Conservation (phyloP, 345 rosid genomes). For the Excoecaria agallocha region DNA sequence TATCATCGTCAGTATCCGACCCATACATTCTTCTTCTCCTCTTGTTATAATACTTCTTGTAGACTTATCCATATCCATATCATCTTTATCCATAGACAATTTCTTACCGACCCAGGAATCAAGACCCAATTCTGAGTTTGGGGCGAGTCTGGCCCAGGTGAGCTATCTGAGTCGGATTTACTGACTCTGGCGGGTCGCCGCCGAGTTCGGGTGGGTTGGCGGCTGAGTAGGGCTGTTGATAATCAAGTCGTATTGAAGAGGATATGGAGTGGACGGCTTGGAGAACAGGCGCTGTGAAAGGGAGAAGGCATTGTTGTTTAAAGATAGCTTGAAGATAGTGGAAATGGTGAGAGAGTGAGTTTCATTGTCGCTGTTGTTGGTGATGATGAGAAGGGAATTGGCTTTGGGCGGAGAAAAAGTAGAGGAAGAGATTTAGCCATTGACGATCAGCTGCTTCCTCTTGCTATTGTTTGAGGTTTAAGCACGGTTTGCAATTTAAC, state of each 20-base stretch:
- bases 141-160: slow-evolving; percentile 30
- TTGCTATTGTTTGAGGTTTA: not conserved
- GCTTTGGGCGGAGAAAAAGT: slow-evolving; percentile 36
- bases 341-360: slow-evolving; percentile 10
- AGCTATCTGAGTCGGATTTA: slow-evolving; percentile 24
- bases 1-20: slow-evolving; percentile 82
- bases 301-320: slow-evolving; percentile 27
- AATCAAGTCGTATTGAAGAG: slow-evolving; percentile 86
- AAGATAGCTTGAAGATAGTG: slow-evolving; percentile 27
- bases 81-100: slow-evolving; percentile 41
- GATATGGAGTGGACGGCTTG: slow-evolving; percentile 66
- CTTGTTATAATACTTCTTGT: slow-evolving; percentile 82
- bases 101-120: slow-evolving; percentile 81
- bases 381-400: slow-evolving; percentile 33
- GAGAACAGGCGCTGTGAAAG: slow-evolving; percentile 37
- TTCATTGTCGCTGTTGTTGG: slow-evolving; percentile 11
- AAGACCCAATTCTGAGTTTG: slow-evolving; percentile 45
- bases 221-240: slow-evolving; percentile 65
- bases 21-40: slow-evolving; percentile 85
- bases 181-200: slow-evolving; percentile 39
- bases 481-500: not conserved
- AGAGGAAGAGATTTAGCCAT: slow-evolving; percentile 42
- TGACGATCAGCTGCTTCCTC: not conserved
- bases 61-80: slow-evolving; percentile 65
- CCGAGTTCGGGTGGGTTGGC: slow-evolving; percentile 38